Conservation (phyloP, 179 eudicot species). For the Actinidia arguta region DNA sequence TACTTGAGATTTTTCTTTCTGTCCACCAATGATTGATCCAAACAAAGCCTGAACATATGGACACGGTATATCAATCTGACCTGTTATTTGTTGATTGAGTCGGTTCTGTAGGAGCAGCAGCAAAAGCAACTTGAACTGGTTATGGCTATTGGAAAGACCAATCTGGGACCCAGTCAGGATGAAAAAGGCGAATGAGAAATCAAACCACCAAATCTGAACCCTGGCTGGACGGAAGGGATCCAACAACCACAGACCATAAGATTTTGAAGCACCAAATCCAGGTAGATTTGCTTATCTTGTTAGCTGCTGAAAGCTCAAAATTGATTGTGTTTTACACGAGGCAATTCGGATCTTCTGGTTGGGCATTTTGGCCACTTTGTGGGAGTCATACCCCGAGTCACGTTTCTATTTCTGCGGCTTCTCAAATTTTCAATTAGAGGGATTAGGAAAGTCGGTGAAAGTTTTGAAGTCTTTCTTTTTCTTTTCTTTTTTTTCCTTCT, state of each 20-base stretch:
- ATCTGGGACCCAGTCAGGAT: slow-evolving; percentile 42
- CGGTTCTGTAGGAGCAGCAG: slow-evolving; percentile 73
- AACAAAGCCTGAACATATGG: no score
- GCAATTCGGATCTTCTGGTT: not conserved
- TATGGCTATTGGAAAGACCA: slow-evolving; percentile 72
- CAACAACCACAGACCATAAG: slow-evolving; percentile 41
- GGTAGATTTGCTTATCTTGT: not conserved
- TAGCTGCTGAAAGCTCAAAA: not conserved
- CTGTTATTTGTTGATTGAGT: slow-evolving; percentile 15
- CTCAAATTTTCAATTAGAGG: not conserved
- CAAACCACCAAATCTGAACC: slow-evolving; percentile 39
- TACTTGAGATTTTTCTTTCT: no score
- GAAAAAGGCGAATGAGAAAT: slow-evolving; percentile 31
- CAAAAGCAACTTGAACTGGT: slow-evolving; percentile 92
- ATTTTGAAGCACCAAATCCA: slow-evolving; percentile 15
- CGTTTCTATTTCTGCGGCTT: not conserved
- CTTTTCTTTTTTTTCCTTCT: not conserved
- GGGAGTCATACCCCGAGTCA: not conserved
- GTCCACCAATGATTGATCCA: no score
- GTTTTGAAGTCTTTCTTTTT: no score
- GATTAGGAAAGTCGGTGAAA: not conserved
- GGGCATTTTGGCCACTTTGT: not conserved
- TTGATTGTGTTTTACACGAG: not conserved
- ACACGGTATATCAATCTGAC: not conserved
- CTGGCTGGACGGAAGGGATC: slow-evolving; percentile 33